Evolutionary conservation across 768 basidiomycete species (phyloP), one percentile per base, ranked within the genome.

Genomic region (Xerocomellus amylosporus): DNA sequence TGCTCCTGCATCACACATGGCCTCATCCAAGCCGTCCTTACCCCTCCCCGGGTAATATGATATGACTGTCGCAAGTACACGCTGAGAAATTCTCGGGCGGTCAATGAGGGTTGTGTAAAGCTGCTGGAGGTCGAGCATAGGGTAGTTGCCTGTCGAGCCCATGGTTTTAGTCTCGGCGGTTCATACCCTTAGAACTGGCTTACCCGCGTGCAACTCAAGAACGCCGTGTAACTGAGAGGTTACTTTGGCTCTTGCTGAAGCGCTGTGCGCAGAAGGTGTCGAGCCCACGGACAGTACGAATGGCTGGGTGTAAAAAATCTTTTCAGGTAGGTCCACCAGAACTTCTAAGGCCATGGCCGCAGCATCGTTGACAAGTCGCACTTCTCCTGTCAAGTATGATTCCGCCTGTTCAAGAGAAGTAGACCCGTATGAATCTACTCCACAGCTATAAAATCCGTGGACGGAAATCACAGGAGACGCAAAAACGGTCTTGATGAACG

Each of bases 241-340:
- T 19, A 86, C 64, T 41, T 73, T 66, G 19, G 75, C 76, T 60
- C 77, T 80, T 22, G 77, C 72, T 30, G 79, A 82, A 13, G 87
- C 89, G 10, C 87, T 86, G 64, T 93, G 88, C 0, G 91, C 92
- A 3, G 91, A 86, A 2, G 92, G 92, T 3, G 92, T 93, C n/a
- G 90, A 87, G 20, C 92, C 91, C 2, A 93, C 85, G 2, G 88
- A 87, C 34, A 94, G 72, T 2, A 90, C 79, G 61, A 88, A 92
- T 6, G 81, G 77, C 36, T 74, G 69, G 7, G 74, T 72, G 49
- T 76, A 69, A 38, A 66, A 53, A 5, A 54, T 46, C n/a, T 58
- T 64, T 37, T 71, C 66, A 13, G 72, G 64, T 14, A 74, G 72
- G 36, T 65, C 63, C 9, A 73, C 66, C 30, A 85, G 71, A 46